Evolutionary conservation across 441 rosid genomes (phyloP).

Genomic region (Populus hybrid): DNA sequence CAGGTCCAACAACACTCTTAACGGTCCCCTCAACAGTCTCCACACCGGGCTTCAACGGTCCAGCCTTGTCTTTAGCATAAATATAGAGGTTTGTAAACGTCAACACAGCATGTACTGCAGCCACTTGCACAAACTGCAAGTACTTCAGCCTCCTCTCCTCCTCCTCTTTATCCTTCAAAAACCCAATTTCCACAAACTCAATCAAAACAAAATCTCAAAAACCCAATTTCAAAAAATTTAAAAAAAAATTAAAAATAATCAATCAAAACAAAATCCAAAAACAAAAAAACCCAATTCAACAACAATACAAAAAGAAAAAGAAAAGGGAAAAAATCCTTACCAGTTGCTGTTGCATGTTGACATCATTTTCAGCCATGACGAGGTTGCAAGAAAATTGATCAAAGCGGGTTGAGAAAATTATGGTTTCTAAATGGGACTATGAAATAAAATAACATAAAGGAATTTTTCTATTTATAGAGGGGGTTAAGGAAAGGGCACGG

Average conservation of each 20-base stretch:
- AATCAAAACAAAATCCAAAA: no score
- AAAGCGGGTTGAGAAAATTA: no score
- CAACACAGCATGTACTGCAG: slow-evolving; percentile 56
- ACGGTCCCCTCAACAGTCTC: slow-evolving; percentile 90
- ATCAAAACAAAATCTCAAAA: neutral
- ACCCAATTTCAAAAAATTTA: neutral
- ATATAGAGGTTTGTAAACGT: slow-evolving; percentile 53
- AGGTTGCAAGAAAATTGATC: no score
- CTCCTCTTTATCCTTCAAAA: slow-evolving; percentile 37
- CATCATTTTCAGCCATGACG: slow-evolving; percentile 42
- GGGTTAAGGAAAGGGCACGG: neutral
- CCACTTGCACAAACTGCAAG: slow-evolving; percentile 80
- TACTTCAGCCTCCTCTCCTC: slow-evolving; percentile 73
- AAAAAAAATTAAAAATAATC: no score
- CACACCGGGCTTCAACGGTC: slow-evolving; percentile 80
- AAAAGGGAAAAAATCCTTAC: slow-evolving; percentile 18
- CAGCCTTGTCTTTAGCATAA: slow-evolving; percentile 81
- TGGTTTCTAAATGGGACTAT: neutral
- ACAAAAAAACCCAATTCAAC: neutral
- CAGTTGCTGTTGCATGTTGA: slow-evolving; percentile 31
- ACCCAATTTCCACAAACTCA: slow-evolving; percentile 17
- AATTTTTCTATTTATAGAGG: neutral
- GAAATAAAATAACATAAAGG: neutral
- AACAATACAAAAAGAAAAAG: neutral
- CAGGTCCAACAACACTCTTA: slow-evolving; percentile 80